Conservation (phyloP, 1,284 basidiomycete species). For the Sanghuangporus sanghuang region DNA sequence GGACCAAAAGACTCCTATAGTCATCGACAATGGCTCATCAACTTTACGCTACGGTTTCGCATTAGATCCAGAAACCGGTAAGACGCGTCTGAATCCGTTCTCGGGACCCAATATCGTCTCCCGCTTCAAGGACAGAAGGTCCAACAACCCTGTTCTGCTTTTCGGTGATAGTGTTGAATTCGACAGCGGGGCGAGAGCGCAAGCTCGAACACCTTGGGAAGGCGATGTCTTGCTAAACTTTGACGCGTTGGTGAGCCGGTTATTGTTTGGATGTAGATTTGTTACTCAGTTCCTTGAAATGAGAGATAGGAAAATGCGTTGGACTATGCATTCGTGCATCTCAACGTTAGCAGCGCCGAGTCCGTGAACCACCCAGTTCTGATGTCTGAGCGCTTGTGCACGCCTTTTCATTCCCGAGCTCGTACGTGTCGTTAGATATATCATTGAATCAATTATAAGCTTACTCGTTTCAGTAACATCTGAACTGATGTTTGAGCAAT, state of each 20-base stretch:
- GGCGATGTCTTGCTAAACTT: constrained; percentile 87
- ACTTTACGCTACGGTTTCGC: constrained; percentile 87
- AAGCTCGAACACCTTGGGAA: constrained; percentile 81
- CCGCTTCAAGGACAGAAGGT: constrained; percentile 85
- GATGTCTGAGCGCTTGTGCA: constrained; percentile 91
- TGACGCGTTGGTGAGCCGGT: constrained; percentile 76
- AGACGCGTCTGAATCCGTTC: constrained; percentile 39
- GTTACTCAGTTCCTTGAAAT: background rate
- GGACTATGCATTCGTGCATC: constrained; percentile 86
- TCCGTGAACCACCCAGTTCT: constrained; percentile 86
- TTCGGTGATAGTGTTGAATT: constrained; percentile 83
- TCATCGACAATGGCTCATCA: constrained; percentile 93
- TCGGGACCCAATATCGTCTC: constrained; percentile 69
- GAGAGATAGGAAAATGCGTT: constrained; percentile 83
- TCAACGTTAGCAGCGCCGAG: constrained; percentile 72
- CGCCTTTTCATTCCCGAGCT: constrained; percentile 85
- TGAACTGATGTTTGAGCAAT: constrained; percentile 95
- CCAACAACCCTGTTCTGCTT: constrained; percentile 72
- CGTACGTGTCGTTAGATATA: constrained; percentile 35
- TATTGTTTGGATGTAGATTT: background rate
- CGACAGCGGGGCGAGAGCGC: constrained; percentile 76
- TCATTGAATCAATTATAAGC: constrained; percentile 17
- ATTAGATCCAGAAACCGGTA: constrained; percentile 20
- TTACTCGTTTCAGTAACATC: constrained; percentile 68
- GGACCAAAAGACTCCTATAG: constrained; percentile 37